Evolutionary conservation across 805 yeast genomes (phyloP).

Genomic region (Saccharomycopsis sp.): DNA sequence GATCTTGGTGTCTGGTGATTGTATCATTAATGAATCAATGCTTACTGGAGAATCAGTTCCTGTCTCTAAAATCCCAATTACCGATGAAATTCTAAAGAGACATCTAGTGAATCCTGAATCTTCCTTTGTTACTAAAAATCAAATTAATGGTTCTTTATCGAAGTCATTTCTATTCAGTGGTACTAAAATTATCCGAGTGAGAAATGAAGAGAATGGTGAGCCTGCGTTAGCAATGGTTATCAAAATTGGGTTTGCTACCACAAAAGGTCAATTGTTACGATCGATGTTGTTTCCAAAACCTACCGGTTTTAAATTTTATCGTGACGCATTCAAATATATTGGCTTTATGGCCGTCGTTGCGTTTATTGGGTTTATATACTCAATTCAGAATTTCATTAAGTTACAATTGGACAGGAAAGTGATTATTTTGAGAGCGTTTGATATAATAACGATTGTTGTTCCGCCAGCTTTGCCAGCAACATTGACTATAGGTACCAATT

Average conservation of each 20-base stretch:
- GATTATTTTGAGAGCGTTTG: slow-evolving; percentile 84
- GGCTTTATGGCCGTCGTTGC: slow-evolving; percentile 93
- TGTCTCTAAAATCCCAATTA: slow-evolving; percentile 71
- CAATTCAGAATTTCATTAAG: slow-evolving; percentile 74
- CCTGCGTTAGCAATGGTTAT: slow-evolving; percentile 84
- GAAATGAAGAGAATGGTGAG: slow-evolving; percentile 45
- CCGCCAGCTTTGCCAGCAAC: slow-evolving; percentile 99
- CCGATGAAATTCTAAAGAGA: slow-evolving; percentile 50
- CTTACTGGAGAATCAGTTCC: slow-evolving; percentile 98
- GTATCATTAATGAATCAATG: slow-evolving; percentile 97
- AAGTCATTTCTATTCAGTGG: slow-evolving; percentile 81
- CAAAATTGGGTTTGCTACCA: slow-evolving; percentile 89
- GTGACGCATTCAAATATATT: slow-evolving; percentile 91
- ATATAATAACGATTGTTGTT: slow-evolving; percentile 90
- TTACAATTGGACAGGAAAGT: slow-evolving; percentile 62
- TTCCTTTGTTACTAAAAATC: slow-evolving; percentile 30
- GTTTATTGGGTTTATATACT: slow-evolving; percentile 69
- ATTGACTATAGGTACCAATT: slow-evolving; percentile 90
- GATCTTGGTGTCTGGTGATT: slow-evolving; percentile 79
- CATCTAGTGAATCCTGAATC: slow-evolving; percentile 47
- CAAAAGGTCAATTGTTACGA: slow-evolving; percentile 88
- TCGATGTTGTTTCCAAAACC: slow-evolving; percentile 98
- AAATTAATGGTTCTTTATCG: slow-evolving; percentile 58
- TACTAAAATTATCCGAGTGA: slow-evolving; percentile 78
- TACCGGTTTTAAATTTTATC: slow-evolving; percentile 83